phyloP scores from a whole-genome alignment of 495 filamentous ascomycete species.

The Hypoxylon lienhwacheense region DNA sequence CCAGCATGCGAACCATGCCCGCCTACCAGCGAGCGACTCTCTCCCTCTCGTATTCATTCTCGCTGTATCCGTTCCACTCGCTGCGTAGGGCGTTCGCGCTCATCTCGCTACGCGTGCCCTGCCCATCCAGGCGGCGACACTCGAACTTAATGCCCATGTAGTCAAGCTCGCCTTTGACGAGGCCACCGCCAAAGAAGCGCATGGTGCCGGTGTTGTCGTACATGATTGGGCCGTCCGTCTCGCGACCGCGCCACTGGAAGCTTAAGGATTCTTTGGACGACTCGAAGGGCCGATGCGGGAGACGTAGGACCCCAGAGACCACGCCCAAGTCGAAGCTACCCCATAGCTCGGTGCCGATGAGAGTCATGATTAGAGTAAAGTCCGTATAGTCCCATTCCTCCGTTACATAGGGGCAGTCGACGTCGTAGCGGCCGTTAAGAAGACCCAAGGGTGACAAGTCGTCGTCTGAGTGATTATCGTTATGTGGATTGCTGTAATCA shows the following conservation, averaged over 20 bases:
- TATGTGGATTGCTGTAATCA: conserved; percentile 1
- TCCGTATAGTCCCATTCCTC: conserved; percentile 15
- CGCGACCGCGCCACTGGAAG: conserved; percentile 41
- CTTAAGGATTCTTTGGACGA: conserved; percentile 23
- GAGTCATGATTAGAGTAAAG: conserved; percentile 36
- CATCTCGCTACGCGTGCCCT: conserved; percentile 41
- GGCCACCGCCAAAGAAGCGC: conserved; percentile 38
- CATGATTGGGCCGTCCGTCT: conserved; percentile 21
- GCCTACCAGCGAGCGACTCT: conserved; percentile 17
- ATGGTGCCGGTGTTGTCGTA: conserved; percentile 30
- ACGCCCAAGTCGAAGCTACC: conserved; percentile 39
- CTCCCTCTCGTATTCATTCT: conserved; percentile 20
- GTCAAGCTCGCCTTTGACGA: conserved; percentile 32
- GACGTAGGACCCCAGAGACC: conserved; percentile 34
- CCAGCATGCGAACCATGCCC: neutral
- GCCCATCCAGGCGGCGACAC: conserved; percentile 16
- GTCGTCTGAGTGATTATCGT: neutral
- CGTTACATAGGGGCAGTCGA: conserved; percentile 30
- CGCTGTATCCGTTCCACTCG: conserved; percentile 31
- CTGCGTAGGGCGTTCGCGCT: conserved; percentile 29
- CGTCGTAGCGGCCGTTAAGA: conserved; percentile 50
- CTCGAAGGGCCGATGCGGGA: conserved; percentile 36
- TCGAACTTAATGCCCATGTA: conserved; percentile 29
- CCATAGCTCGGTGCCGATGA: conserved; percentile 41
- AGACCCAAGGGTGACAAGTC: conserved; percentile 40